phyloP scores from a whole-genome alignment of 1,284 basidiomycete species.

The Sphagnurus paluster region DNA sequence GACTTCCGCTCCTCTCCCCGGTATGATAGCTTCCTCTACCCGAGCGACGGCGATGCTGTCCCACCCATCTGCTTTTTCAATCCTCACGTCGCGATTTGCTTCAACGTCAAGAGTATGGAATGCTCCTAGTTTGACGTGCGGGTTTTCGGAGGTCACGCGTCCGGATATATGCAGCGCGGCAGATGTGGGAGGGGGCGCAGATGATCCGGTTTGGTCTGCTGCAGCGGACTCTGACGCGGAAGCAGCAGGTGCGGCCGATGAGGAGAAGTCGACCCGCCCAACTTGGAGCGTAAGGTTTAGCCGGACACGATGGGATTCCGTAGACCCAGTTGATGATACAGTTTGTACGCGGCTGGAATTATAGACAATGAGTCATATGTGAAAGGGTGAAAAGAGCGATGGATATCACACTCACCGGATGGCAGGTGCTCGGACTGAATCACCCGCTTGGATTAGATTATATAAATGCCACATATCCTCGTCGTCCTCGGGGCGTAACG shows the following conservation, averaged over 20 bases:
- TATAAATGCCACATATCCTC: constrained; percentile 99
- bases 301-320: constrained; percentile 87
- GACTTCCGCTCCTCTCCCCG: constrained; percentile 94
- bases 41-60: constrained; percentile 86
- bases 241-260: constrained; percentile 52
- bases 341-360: constrained; percentile 64
- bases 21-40: constrained; percentile 85
- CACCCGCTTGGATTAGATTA: constrained; percentile 91
- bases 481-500: constrained; percentile 89
- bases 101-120: constrained; percentile 97
- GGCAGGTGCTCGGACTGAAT: constrained; percentile 87
- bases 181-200: constrained; percentile 40
- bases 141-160: constrained; percentile 87
- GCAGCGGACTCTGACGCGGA: constrained; percentile 47
- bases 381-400: not conserved
- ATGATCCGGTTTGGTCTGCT: constrained; percentile 39
- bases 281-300: constrained; percentile 87
- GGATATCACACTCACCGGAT: constrained; percentile 58
- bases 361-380: constrained; percentile 6
- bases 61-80: constrained; percentile 89
- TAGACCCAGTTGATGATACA: constrained; percentile 90
- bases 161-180: constrained; percentile 88
- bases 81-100: constrained; percentile 86
- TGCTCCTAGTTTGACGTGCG: constrained; percentile 91
- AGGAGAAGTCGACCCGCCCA: constrained; percentile 66